These are phyloP conservation scores for Acacia confusa DNA, from an alignment of 306 rosid genomes.

Conservation along the genomic window DNA sequence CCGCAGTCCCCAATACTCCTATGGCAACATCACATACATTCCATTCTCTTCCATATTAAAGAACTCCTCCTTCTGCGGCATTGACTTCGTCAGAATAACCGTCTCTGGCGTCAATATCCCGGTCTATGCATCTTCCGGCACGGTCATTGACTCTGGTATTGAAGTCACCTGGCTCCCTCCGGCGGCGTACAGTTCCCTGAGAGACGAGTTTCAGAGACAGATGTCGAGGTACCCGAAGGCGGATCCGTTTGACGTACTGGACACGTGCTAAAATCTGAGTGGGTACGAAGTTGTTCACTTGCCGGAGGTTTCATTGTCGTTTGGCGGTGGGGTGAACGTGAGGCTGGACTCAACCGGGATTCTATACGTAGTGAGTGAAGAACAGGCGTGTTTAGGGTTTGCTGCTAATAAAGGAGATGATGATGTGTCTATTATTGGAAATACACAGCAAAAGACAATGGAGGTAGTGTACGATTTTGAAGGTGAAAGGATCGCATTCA, in stretches of 20 bases:
- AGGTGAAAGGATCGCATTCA: constrained; percentile 63
- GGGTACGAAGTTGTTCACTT: not conserved
- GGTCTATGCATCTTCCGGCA: constrained; percentile 39
- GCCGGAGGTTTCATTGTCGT: constrained; percentile 47
- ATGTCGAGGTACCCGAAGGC: constrained; percentile 48
- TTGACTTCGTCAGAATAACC: constrained; percentile 40
- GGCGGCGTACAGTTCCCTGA: constrained; percentile 43
- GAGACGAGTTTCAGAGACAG: constrained; percentile 30
- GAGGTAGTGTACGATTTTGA: constrained; percentile 67
- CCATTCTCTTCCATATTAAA: constrained; percentile 37
- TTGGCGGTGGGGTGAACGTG: constrained; percentile 37
- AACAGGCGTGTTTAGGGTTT: constrained; percentile 67
- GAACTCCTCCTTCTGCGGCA: constrained; percentile 47
- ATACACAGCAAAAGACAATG: constrained; percentile 63
- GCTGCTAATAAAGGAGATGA: constrained; percentile 45
- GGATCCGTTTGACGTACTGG: constrained; percentile 36
- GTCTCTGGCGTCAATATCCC: constrained; percentile 42
- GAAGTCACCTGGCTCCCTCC: constrained; percentile 65
- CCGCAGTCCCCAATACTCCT: not conserved
- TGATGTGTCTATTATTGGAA: constrained; percentile 55
- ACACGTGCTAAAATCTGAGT: constrained; percentile 66
- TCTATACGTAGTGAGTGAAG: constrained; percentile 24
- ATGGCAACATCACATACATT: constrained; percentile 42
- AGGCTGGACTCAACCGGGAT: constrained; percentile 33
- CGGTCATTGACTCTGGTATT: constrained; percentile 73